Percentiles rank a stretch among this genome's conserved stretches.
phyloP scores from a whole-genome alignment of 805 yeast species.

The Limtongia smithiae region DNA sequence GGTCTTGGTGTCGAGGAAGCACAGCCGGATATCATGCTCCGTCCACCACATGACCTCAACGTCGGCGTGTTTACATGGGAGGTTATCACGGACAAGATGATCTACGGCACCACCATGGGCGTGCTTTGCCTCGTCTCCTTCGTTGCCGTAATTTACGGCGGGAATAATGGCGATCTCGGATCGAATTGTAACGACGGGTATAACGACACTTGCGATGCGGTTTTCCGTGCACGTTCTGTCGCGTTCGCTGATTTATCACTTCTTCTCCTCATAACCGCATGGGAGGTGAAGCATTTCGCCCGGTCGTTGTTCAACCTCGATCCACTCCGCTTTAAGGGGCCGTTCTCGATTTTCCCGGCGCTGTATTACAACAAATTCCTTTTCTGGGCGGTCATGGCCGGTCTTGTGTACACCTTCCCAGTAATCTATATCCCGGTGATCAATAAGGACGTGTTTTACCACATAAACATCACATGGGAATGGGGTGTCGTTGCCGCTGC shows the following conservation, averaged over 20 bases:
- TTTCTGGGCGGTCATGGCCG: conserved; percentile 76
- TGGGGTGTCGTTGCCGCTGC: conserved; percentile 72
- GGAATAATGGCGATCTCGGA: conserved; percentile 67
- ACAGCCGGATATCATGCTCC: conserved; percentile 58
- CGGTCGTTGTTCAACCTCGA: conserved; percentile 63
- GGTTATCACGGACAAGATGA: conserved; percentile 63
- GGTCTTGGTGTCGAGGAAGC: conserved; percentile 73
- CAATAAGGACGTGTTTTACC: conserved; percentile 70
- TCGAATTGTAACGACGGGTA: conserved; percentile 54
- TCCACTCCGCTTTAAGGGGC: conserved; percentile 42
- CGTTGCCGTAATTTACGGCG: conserved; percentile 60
- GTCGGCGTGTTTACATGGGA: conserved; percentile 63
- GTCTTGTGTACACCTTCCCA: conserved; percentile 70
- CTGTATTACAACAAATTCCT: conserved; percentile 71
- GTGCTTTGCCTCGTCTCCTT: conserved; percentile 65
- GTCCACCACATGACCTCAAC: conserved; percentile 59
- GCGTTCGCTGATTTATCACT: conserved; percentile 81
- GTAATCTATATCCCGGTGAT: conserved; percentile 89
- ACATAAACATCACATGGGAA: conserved; percentile 66
- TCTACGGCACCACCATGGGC: conserved; percentile 68
- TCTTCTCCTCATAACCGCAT: conserved; percentile 76
- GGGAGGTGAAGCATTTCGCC: conserved; percentile 77
- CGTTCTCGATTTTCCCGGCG: conserved; percentile 44
- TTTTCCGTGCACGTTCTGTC: conserved; percentile 71
- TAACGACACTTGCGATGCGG: conserved; percentile 51